Evolutionary conservation across 2,329 filamentous ascomycete species (phyloP).

Genomic region (Ophiostoma quercus): DNA sequence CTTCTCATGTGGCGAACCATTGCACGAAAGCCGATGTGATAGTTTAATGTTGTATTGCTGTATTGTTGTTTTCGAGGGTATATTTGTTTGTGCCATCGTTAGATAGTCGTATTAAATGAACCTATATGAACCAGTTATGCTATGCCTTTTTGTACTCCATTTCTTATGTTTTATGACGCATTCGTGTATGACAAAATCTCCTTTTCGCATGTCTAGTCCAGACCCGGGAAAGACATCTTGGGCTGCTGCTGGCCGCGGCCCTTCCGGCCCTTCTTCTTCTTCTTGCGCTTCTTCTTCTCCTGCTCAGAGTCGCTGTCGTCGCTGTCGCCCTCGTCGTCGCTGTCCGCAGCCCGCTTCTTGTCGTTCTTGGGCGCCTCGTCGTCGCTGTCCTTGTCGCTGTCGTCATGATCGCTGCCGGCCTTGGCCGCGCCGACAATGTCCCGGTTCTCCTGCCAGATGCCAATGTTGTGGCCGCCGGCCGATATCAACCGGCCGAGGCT

Average conservation of each 20-base stretch:
- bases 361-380: constrained; percentile 6
- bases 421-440: constrained; percentile 43
- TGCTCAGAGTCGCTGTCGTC: constrained; percentile 33
- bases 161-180: neutral
- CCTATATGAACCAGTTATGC: neutral
- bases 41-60: neutral
- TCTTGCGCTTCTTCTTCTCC: constrained; percentile 32
- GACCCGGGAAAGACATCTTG: constrained; percentile 32
- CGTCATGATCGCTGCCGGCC: constrained; percentile 46
- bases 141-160: constrained; percentile 1
- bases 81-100: neutral
- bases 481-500: constrained; percentile 80
- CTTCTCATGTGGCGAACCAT: neutral
- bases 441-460: constrained; percentile 77
- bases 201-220: constrained; percentile 30
- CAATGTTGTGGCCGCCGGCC: constrained; percentile 77
- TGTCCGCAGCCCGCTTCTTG: constrained; percentile 20
- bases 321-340: constrained; percentile 33
- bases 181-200: too few species aligned
- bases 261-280: constrained; percentile 33
- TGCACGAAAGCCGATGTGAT: neutral
- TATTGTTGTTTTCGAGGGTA: neutral
- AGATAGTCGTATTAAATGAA: constrained; percentile 11
- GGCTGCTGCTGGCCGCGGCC: constrained; percentile 27
- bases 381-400: constrained; percentile 41